Conservation (phyloP, 768 basidiomycete species). For the Mrakia blollopis region DNA sequence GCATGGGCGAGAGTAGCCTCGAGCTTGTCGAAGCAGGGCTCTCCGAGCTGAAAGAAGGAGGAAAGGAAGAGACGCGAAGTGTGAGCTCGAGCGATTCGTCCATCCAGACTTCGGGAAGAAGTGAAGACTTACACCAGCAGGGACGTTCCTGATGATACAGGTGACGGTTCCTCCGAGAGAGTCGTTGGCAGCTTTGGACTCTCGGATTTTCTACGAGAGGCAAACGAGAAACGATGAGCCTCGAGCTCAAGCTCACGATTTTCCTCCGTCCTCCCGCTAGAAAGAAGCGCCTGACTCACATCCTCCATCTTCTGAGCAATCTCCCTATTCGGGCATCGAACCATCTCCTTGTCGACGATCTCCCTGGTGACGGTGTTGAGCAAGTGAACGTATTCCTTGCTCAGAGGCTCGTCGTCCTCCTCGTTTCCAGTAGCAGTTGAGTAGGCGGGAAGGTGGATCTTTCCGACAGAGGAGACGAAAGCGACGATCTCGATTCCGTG, state of each 20-base stretch:
- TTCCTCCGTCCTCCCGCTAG: neutral
- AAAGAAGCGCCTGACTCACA: slow-evolving; percentile 49
- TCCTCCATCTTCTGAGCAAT: slow-evolving; percentile 87
- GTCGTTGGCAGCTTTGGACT: slow-evolving; percentile 82
- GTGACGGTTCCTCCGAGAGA: slow-evolving; percentile 98
- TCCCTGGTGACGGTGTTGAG: slow-evolving; percentile 74
- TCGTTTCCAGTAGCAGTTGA: slow-evolving; percentile 50
- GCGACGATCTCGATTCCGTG: slow-evolving; percentile 93
- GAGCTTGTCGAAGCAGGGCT: slow-evolving; percentile 97
- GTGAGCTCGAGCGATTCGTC: neutral
- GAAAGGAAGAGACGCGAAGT: neutral
- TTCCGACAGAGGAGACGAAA: slow-evolving; percentile 94
- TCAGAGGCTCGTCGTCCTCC: slow-evolving; percentile 67
- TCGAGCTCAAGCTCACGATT: neutral
- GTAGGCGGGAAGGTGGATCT: slow-evolving; percentile 68
- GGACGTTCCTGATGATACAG: slow-evolving; percentile 86
- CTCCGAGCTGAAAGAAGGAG: slow-evolving; percentile 56
- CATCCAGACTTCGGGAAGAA: neutral
- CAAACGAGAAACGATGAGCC: neutral
- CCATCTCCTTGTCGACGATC: slow-evolving; percentile 78
- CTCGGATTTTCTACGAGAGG: slow-evolving; percentile 70
- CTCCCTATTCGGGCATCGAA: slow-evolving; percentile 83
- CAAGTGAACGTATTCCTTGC: slow-evolving; percentile 71
- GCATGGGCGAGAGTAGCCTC: slow-evolving; percentile 93
- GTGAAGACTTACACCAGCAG: slow-evolving; percentile 53